Evolutionary conservation across 306 rosid genomes (phyloP).

Genomic region (Hippophae tibetana): DNA sequence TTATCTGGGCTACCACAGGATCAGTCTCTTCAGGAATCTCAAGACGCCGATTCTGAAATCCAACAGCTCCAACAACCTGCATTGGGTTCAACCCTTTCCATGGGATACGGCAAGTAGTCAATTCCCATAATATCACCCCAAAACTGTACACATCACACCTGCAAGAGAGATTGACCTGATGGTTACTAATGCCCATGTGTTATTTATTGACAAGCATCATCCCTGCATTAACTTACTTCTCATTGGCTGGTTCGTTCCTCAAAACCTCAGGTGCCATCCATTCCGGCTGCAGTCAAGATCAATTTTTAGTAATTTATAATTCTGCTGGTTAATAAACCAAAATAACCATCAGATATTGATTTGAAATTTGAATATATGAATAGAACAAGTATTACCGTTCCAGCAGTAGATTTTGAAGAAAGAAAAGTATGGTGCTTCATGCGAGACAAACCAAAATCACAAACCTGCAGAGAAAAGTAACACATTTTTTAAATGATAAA

Average conservation of each 20-base stretch:
- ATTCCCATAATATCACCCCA: conserved; percentile 97
- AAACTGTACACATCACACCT: conserved; percentile 99
- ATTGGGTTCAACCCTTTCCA: conserved; percentile 98
- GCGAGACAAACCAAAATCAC: conserved; percentile 97
- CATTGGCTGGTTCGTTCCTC: conserved; percentile 88
- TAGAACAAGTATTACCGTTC: conserved; percentile 63
- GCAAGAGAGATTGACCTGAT: conserved; percentile 29
- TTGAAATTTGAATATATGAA: neutral
- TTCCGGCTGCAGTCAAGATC: conserved; percentile 70
- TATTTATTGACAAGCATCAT: conserved; percentile 8
- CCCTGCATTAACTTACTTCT: conserved; percentile 53
- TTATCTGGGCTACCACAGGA: conserved; percentile 72
- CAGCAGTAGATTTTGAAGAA: conserved; percentile 96
- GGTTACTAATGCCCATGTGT: conserved; percentile 7
- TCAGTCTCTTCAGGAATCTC: conserved; percentile 81
- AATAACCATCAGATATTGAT: neutral
- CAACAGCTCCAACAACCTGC: conserved; percentile 99
- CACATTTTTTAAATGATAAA: conserved; percentile 9
- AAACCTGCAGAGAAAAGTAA: conserved; percentile 48
- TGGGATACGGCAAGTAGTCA: conserved; percentile 60
- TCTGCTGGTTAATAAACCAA: conserved; percentile 1
- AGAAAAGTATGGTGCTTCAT: conserved; percentile 84
- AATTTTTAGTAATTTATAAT: conserved; percentile 5
- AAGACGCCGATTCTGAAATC: conserved; percentile 90
- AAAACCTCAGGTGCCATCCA: conserved; percentile 99